A percentile compares a stretch with the other conserved stretches of the same genome.
Evolutionary conservation across 306 rosid genomes (phyloP).

Genomic region (Pueraria montana): DNA sequence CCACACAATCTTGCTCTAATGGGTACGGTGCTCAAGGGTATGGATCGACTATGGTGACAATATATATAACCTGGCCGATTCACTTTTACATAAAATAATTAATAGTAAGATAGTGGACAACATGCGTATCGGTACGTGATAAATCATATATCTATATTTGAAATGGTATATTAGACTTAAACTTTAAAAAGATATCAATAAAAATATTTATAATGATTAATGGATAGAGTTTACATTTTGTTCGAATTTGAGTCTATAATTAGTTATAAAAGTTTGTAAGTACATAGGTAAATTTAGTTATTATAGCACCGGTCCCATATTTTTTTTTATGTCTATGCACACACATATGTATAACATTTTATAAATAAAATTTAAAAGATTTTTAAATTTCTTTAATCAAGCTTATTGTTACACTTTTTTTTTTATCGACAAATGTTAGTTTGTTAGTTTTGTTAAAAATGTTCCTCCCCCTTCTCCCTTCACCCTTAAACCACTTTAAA

Average conservation of each 20-base stretch:
- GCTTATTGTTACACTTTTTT: neutral
- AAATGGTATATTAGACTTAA: neutral
- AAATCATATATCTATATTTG: neutral
- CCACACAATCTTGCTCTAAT: slow-evolving; percentile 3
- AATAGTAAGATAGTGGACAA: slow-evolving; percentile 28
- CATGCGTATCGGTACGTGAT: neutral
- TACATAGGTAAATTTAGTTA: neutral
- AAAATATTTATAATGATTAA: neutral
- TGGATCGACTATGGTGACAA: slow-evolving; percentile 4
- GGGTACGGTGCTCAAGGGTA: slow-evolving; percentile 56
- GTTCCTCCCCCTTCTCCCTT: too few species aligned
- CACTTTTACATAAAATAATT: slow-evolving; percentile 23
- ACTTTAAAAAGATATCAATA: neutral
- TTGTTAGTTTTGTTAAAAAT: too few species aligned
- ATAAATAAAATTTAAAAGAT: neutral
- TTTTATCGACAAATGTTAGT: too few species aligned
- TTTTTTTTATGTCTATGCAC: neutral
- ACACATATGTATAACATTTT: neutral
- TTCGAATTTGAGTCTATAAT: neutral
- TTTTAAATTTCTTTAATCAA: neutral
- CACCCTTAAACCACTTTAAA: too few species aligned
- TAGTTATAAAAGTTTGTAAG: neutral
- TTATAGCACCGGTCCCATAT: too few species aligned
- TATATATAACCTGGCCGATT: neutral
- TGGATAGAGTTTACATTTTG: neutral